Conservation (phyloP, 2,329 filamentous ascomycete genomes). For the Neophaeococcomyces mojaviensis region DNA sequence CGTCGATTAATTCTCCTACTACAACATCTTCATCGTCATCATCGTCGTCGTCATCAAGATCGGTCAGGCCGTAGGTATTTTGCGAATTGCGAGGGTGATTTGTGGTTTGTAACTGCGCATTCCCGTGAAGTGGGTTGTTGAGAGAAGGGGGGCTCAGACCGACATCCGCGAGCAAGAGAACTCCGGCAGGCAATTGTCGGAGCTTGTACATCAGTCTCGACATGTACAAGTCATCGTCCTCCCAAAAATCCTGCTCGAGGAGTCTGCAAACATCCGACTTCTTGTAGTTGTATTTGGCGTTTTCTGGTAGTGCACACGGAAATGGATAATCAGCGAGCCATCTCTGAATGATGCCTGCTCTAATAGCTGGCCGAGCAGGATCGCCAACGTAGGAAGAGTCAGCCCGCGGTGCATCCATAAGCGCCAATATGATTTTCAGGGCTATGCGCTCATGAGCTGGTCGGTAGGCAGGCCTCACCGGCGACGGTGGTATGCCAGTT, state of each 20-base stretch:
- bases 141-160: slow-evolving; percentile 23
- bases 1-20: slow-evolving; percentile 5
- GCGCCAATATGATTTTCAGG: slow-evolving; percentile 49
- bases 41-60: slow-evolving; percentile 18
- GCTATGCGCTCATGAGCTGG: slow-evolving; percentile 37
- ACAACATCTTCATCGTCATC: background rate
- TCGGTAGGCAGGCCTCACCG: slow-evolving; percentile 21
- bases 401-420: slow-evolving; percentile 43
- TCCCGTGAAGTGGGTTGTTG: background rate
- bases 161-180: background rate
- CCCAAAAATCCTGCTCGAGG: slow-evolving; percentile 32
- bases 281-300: slow-evolving; percentile 31
- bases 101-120: slow-evolving; percentile 1
- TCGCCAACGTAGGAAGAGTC: slow-evolving; percentile 1
- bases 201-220: slow-evolving; percentile 19
- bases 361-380: slow-evolving; percentile 43
- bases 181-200: background rate
- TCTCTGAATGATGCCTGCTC: slow-evolving; percentile 59
- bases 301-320: slow-evolving; percentile 44
- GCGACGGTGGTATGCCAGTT: slow-evolving; percentile 27
- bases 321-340: slow-evolving; percentile 69
- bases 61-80: background rate
- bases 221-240: slow-evolving; percentile 37
- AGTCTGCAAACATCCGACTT: slow-evolving; percentile 34
- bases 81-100: background rate